Evolutionary conservation across 2,329 filamentous ascomycete species (phyloP).

Genomic region (Epichloe typhina): DNA sequence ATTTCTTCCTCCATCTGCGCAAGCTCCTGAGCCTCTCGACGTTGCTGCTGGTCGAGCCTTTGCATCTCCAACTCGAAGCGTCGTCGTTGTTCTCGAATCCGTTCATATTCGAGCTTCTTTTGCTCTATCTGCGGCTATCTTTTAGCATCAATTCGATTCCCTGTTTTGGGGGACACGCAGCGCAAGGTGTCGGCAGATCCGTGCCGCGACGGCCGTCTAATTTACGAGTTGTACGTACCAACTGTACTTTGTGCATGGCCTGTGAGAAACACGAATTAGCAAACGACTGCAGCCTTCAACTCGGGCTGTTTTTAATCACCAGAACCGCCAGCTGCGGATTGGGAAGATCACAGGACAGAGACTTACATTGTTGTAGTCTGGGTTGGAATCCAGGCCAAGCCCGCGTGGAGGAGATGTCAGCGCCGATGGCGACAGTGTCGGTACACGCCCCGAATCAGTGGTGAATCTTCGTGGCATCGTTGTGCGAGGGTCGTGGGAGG

Average conservation of each 20-base stretch:
- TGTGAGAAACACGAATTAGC: conserved; percentile 16
- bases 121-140: conserved; percentile 62
- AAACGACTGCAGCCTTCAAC: background rate
- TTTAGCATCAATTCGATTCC: background rate
- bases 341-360: background rate
- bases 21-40: conserved; percentile 70
- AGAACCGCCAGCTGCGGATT: background rate
- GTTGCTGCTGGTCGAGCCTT: conserved; percentile 73
- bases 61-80: conserved; percentile 90
- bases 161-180: background rate
- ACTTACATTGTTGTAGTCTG: conserved; percentile 34
- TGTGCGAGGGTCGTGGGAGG: conserved; percentile 54
- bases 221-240: conserved; percentile 41
- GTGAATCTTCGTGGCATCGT: conserved; percentile 86
- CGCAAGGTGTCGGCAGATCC: background rate
- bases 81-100: conserved; percentile 75
- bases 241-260: conserved; percentile 60
- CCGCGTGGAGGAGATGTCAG: conserved; percentile 39
- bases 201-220: background rate
- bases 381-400: conserved; percentile 25
- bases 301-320: background rate
- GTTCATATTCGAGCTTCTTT: conserved; percentile 86
- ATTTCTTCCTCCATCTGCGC: conserved; percentile 69
- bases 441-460: conserved; percentile 74
- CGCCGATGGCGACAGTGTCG: conserved; percentile 48